Evolutionary conservation across 192 early-diverging fungal genomes (phyloP), one percentile per base, ranked within the genome.

Genomic region (Entomortierella parvispora): DNA sequence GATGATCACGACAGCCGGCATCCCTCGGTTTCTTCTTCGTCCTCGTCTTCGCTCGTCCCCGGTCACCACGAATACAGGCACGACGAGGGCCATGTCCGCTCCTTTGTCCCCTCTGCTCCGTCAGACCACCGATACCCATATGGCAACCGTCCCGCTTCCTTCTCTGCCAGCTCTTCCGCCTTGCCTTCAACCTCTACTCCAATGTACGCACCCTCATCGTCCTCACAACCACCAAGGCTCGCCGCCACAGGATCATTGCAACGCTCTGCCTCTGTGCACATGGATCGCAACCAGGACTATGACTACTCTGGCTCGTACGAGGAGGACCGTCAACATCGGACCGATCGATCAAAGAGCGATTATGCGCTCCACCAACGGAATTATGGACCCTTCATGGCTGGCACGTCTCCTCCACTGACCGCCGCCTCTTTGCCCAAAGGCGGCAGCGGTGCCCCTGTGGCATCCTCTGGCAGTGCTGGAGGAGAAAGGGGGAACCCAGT

Each of bases 311-410:
- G 57, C 37, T 58, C 67, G 44, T 59, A 58, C 1, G 58, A 67
- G 2, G 58, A 77, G 29, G 42, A 67, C 37, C 42, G 43, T 3
- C 74, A 68, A 10, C 33, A 53, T 18, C 54, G 66, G 22, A 58
- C 55, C 46, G 74, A 77, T 32, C 74, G 65, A 18, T 66, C 74
- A 2, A 77, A 68, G 55, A 77, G 74, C 37, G 65, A 77, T n/a
- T 68, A 68, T 59, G 74, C 74, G 17, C 74, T 77, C 7, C 74
- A 77, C 37, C 74, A 77, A 40, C 74, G 68, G 31, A 77, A 77
- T 42, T 77, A 77, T 64, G 65, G 74, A 3, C 65, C 74, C 25
- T 77, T 58, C 31, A 28, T 61, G 40, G 26, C 20, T 18, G 28
- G 29, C 2, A 44, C 58, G 29, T 53, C 70, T 4, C 70, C 70